phyloP scores from a whole-genome alignment of 176 grass and related monocot species.

The Rhynchospora tenuis region DNA sequence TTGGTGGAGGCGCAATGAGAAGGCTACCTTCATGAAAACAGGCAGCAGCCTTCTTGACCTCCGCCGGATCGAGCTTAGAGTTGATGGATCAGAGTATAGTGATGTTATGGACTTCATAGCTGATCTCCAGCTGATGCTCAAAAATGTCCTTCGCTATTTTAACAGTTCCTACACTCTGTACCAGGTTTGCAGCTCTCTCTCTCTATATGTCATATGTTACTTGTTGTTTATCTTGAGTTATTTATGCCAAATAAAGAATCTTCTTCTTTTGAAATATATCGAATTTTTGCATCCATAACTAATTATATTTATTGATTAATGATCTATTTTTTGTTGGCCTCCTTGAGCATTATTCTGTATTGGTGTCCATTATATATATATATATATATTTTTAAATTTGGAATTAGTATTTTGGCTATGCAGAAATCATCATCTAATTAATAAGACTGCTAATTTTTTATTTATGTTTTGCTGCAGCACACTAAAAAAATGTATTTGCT shows the following conservation, averaged over 20 bases:
- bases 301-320: neutral
- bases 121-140: slow-evolving; percentile 88
- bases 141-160: slow-evolving; percentile 74
- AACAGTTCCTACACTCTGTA: slow-evolving; percentile 22
- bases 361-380: neutral
- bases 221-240: neutral
- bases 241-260: neutral
- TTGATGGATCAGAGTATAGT: slow-evolving; percentile 71
- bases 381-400: neutral
- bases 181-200: neutral
- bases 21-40: slow-evolving; percentile 47
- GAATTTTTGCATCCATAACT: neutral
- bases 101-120: slow-evolving; percentile 75
- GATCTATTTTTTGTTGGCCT: neutral
- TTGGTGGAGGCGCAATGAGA: slow-evolving; percentile 89
- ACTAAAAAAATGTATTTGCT: neutral
- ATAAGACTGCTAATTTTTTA: neutral
- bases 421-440: neutral
- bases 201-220: neutral
- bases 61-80: slow-evolving; percentile 76
- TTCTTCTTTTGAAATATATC: neutral
- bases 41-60: slow-evolving; percentile 59
- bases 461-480: neutral
- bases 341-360: neutral
- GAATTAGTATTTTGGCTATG: neutral